These are phyloP conservation scores for Penicillium frequentans DNA, from an alignment of 2,329 filamentous ascomycete genomes.

Conservation along the genomic window DNA sequence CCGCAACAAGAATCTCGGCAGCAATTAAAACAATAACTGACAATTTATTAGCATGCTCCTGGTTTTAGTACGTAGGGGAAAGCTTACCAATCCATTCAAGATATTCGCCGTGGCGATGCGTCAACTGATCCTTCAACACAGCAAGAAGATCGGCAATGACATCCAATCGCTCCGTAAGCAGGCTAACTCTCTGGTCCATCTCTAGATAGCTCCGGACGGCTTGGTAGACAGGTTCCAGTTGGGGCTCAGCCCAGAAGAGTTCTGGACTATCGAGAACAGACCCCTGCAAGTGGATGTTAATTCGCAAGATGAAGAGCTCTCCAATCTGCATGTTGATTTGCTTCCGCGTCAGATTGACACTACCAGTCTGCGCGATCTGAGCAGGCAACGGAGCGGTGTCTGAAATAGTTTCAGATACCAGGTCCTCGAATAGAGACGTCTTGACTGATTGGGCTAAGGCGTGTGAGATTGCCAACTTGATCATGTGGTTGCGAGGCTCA, in stretches of 20 bases:
- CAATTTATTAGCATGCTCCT: constrained; percentile 14
- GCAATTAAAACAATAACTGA: constrained; percentile 92
- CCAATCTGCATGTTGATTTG: constrained; percentile 99
- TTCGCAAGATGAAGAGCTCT: constrained; percentile 94
- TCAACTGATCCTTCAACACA: constrained; percentile 92
- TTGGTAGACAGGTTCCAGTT: constrained; percentile 93
- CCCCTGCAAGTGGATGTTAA: constrained; percentile 97
- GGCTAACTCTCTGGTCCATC: constrained; percentile 91
- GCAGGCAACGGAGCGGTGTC: constrained; percentile 90
- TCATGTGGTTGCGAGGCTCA: constrained; percentile 97
- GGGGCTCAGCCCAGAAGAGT: constrained; percentile 97
- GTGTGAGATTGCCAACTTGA: constrained; percentile 93
- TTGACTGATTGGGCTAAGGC: constrained; percentile 95
- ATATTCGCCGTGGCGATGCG: constrained; percentile 87
- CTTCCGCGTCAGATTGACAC: constrained; percentile 80
- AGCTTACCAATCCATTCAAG: constrained; percentile 82
- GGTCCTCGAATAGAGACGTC: constrained; percentile 94
- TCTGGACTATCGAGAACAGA: constrained; percentile 96
- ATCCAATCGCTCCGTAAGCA: constrained; percentile 85
- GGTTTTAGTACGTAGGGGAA: not conserved
- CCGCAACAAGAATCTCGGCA: constrained; percentile 89
- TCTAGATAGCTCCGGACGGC: constrained; percentile 94
- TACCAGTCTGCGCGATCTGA: constrained; percentile 88
- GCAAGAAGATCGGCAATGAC: constrained; percentile 92
- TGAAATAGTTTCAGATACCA: constrained; percentile 91